A percentile compares a stretch with the other conserved stretches of the same genome.
Conservation (phyloP, 495 filamentous ascomycete genomes). For the Daldinia concentrica region DNA sequence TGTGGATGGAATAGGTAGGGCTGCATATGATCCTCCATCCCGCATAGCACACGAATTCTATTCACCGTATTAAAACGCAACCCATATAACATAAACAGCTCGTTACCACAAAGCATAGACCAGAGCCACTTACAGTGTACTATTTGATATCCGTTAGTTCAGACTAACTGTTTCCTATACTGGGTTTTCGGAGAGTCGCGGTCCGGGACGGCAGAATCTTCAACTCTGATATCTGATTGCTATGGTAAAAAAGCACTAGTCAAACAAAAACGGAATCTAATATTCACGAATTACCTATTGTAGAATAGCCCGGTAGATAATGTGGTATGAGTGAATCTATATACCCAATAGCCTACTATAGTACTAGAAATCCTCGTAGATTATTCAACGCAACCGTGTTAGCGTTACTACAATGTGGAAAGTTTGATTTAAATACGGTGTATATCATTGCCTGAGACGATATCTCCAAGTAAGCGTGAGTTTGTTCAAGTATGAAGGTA, state of each 20-base stretch:
- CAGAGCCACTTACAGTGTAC: neutral
- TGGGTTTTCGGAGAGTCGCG: conserved; percentile 28
- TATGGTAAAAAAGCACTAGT: neutral
- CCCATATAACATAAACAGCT: conserved; percentile 6
- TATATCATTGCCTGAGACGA: too few species aligned
- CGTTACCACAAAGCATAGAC: neutral
- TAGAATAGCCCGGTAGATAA: too few species aligned
- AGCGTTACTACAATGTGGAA: too few species aligned
- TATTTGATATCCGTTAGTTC: conserved; percentile 2
- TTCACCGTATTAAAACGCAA: conserved; percentile 23
- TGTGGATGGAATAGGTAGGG: conserved; percentile 22
- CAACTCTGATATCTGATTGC: conserved; percentile 1
- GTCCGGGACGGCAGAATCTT: conserved; percentile 33
- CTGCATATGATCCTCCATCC: conserved; percentile 37
- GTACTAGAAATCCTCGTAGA: too few species aligned
- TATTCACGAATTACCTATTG: too few species aligned
- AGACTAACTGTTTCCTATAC: conserved; percentile 20
- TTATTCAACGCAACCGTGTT: too few species aligned
- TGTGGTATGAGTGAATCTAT: too few species aligned
- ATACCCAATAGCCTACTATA: too few species aligned
- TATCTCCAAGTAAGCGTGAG: too few species aligned
- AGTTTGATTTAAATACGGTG: too few species aligned
- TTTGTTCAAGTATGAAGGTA: too few species aligned
- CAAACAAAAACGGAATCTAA: neutral
- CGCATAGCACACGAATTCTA: conserved; percentile 31